Evolutionary conservation across 2,329 filamentous ascomycete genomes (phyloP).

Genomic region (Metarhizium album): DNA sequence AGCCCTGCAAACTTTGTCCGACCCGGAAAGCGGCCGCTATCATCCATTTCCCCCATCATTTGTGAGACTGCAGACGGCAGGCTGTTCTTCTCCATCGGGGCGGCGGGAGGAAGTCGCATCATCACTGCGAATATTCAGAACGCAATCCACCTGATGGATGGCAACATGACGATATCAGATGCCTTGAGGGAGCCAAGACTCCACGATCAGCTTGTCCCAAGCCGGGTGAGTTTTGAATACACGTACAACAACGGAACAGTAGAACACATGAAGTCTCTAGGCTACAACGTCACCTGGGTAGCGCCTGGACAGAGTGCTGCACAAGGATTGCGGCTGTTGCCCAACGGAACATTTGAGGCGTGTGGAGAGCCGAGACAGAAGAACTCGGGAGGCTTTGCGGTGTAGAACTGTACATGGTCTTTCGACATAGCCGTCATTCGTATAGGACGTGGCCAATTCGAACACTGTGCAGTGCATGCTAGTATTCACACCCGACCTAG

Average conservation of each 20-base stretch:
- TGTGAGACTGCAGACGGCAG: constrained; percentile 58
- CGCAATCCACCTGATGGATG: constrained; percentile 63
- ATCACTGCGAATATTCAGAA: constrained; percentile 76
- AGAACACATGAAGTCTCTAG: constrained; percentile 51
- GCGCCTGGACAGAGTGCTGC: constrained; percentile 55
- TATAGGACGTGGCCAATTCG: neutral
- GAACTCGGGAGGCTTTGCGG: constrained; percentile 56
- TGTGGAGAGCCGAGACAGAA: constrained; percentile 72
- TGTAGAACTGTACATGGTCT: constrained; percentile 20
- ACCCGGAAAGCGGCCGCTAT: constrained; percentile 68
- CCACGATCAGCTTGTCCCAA: constrained; percentile 74
- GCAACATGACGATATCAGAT: constrained; percentile 45
- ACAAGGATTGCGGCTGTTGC: constrained; percentile 56
- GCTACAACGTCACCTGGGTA: constrained; percentile 68
- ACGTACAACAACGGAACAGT: constrained; percentile 60
- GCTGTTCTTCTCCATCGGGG: constrained; percentile 62
- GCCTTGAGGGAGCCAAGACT: constrained; percentile 60
- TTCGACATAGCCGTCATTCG: neutral
- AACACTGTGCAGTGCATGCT: neutral
- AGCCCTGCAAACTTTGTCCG: constrained; percentile 64
- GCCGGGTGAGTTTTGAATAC: constrained; percentile 59
- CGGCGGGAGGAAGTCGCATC: constrained; percentile 76
- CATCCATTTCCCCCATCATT: constrained; percentile 68
- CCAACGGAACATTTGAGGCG: constrained; percentile 63
- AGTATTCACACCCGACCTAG: neutral